phyloP scores from a whole-genome alignment of 495 filamentous ascomycete genomes.

The Penicillium herquei region DNA sequence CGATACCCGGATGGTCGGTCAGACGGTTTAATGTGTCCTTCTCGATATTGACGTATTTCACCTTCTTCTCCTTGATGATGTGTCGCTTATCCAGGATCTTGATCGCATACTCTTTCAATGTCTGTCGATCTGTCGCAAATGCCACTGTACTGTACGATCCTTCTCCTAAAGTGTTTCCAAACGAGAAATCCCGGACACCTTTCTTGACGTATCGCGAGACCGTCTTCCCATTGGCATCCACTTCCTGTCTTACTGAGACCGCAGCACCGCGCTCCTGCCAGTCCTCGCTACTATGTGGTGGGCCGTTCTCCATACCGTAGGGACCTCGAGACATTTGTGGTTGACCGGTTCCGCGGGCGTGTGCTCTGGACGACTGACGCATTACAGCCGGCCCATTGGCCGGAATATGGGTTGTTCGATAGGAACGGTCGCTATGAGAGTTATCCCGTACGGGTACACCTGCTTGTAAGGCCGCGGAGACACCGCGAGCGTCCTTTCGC shows the following conservation, averaged over 20 bases:
- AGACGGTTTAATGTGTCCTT: constrained; percentile 96
- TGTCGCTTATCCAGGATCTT: constrained; percentile 98
- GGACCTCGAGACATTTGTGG: constrained; percentile 55
- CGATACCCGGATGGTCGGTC: constrained; percentile 94
- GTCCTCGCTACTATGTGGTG: constrained; percentile 74
- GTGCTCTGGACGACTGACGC: constrained; percentile 44
- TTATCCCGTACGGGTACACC: constrained; percentile 65
- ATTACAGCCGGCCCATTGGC: constrained; percentile 56
- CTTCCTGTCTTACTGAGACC: constrained; percentile 70
- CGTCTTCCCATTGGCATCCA: constrained; percentile 78
- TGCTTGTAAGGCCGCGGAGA: constrained; percentile 60
- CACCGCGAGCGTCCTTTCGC: constrained; percentile 60
- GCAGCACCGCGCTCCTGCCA: constrained; percentile 95
- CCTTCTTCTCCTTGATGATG: constrained; percentile 99
- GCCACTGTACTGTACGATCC: constrained; percentile 98
- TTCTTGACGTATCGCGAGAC: constrained; percentile 87
- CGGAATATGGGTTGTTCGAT: constrained; percentile 55
- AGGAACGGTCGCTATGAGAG: constrained; percentile 68
- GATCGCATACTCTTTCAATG: constrained; percentile 93
- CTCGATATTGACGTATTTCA: constrained; percentile 99
- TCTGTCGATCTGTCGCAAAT: constrained; percentile 92
- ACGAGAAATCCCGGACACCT: constrained; percentile 94
- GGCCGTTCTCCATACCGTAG: constrained; percentile 64
- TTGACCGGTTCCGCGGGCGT: constrained; percentile 45
- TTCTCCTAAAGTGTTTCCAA: constrained; percentile 88